Base-by-base conservation (phyloP, 371 early-diverging fungal species). In the Apophysomyces ossiformis region DNA sequence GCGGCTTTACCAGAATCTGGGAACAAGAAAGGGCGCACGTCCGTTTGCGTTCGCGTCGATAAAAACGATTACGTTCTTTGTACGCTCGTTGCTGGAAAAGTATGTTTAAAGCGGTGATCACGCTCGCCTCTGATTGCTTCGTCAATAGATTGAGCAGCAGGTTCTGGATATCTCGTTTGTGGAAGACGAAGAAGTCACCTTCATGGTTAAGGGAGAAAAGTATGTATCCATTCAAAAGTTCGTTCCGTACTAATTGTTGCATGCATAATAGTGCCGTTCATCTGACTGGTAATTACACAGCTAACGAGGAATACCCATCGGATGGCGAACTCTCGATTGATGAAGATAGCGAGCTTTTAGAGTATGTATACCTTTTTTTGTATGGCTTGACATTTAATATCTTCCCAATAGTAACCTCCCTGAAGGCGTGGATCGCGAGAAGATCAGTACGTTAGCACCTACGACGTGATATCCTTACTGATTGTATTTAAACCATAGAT, bases 181-280 rank as follows among this genome's bases (percentile, higher is more conserved):
- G 37, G 93, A 88, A 72, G 95, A 94, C 66, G 91, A 92, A 78
- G 85, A 86, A 63, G 82, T 95, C 64, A 87, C 90, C 7, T 90
- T 95, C 72, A 82, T 82, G 56, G 75, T 81, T 47, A 74, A 70
- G 21, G 95, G 95, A 46, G 68, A 81, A 44, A 89, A 87, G 74
- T 73, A 68, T 67, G 71, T 71, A 12, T 13, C n/a, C 12, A 46
- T 9, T 21, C 7, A 7, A 38, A 3, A 15, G 37, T 11, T 21
- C 2, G 7, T n/a, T 47, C n/a, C 1, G 41, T 7, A 16, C 13
- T 37, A n/a, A 60, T 16, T 9, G 7, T 35, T 57, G 36, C 15
- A 4, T 5, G 21, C 15, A 57, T 68, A 12, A 21, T 21, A 71
- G 72, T 56, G 46, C 68, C 11, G 50, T 71, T 18, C 72, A 71